A percentile compares a stretch with the other conserved stretches of the same genome.
phyloP scores from a whole-genome alignment of 1,284 basidiomycete species.

The Irpex sp. region DNA sequence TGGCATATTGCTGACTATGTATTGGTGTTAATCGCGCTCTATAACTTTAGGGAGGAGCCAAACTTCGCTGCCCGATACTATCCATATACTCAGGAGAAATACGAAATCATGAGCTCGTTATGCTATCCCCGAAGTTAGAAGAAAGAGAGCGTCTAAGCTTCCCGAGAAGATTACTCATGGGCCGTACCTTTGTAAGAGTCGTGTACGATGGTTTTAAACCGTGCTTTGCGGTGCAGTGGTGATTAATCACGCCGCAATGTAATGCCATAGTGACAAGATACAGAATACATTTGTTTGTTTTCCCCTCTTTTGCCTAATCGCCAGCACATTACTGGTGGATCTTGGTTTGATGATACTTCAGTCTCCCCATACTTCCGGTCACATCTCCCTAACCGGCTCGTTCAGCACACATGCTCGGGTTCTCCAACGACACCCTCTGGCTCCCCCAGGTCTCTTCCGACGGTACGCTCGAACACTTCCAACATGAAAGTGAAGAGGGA shows the following conservation, averaged over 20 bases:
- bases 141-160: neutral
- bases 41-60: conserved; percentile 28
- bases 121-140: neutral
- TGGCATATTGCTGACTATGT: neutral
- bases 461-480: conserved; percentile 88
- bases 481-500: conserved; percentile 85
- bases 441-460: conserved; percentile 80
- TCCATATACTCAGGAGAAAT: conserved; percentile 31
- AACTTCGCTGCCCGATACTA: conserved; percentile 29
- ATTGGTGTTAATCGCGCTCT: neutral
- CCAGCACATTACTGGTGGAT: too few relatives aligned
- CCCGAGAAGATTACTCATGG: neutral
- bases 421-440: conserved; percentile 39
- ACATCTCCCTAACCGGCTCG: neutral
- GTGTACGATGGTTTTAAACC: too few relatives aligned
- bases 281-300: too few relatives aligned
- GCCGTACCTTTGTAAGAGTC: neutral
- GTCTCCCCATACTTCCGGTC: too few relatives aligned
- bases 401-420: conserved; percentile 77
- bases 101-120: conserved; percentile 10
- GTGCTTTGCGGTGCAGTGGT: too few relatives aligned
- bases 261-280: too few relatives aligned
- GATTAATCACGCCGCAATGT: too few relatives aligned
- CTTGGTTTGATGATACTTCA: too few relatives aligned
- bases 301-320: too few relatives aligned